Base-by-base conservation (phyloP, 306 rosid genomes). In the Lathyrus tuberosus region DNA sequence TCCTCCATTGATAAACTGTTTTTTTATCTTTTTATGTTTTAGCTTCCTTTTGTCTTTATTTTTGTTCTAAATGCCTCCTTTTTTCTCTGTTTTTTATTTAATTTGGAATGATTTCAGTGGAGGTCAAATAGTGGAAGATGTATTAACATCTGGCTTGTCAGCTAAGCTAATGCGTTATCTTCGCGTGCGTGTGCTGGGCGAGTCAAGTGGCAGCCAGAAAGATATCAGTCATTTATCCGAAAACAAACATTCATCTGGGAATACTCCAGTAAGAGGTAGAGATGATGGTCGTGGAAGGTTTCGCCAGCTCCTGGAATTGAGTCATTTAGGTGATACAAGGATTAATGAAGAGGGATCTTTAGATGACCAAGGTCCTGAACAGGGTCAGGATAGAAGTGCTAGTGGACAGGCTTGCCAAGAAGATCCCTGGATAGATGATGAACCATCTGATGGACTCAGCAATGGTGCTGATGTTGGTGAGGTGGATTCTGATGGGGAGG, bases 151-250 rank as follows among this genome's bases (percentile, higher is more conserved):
- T 69, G 91, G 97, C 53, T 81, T 95, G 78, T 84, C 99, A 68
- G 95, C 97, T 63, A 89, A 91, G 84, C 95, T 95, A 54, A 95
- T 95, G 99, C 97, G 89, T 5, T 91, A 87, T 79, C 97, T 95
- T 51, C 99, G 99, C 3, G 64, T 86, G 44, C 88, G 95, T 8
- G 86, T 91, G 72, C 79, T 91, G 70, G 99, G 99, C 20, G 99
- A 95, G 72, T 64, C 86, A n/a, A 86, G 85, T 78, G 69, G 73
- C 56, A 78, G 74, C 82, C 99, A 91, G 76, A 94, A 83, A 84
- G 99, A 91, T 75, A 58, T 78, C 59, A 41, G 65, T 81, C 92
- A 86, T 84, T 48, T 84, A 75, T 43, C 79, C 9, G 96, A 91
- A 59, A 74, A 63, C 66, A 95, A 82, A 80, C 91, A 82, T 82